Base-by-base conservation (phyloP, 1,139 yeast genomes). In the Saccharomyces uvarum region DNA sequence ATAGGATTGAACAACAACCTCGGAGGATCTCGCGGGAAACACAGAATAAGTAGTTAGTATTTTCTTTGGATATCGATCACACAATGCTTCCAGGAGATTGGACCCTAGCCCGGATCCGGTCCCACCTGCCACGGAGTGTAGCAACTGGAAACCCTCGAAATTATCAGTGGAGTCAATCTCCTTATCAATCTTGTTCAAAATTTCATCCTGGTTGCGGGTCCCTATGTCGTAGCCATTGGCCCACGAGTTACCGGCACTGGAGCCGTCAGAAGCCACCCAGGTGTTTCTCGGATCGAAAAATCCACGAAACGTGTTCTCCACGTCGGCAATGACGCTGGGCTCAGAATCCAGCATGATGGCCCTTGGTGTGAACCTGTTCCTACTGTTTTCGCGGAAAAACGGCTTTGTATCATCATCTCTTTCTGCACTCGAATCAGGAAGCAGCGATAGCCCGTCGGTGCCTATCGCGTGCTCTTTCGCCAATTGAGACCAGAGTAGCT, bases 51-150 rank as follows among this genome's bases (percentile, higher is more conserved):
- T 90, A 55, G 88, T 88, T 14, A 88, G 77, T 51, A 93, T 72
- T 67, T 90, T 91, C 68, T 91, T 91, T 54, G 86, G 84, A 66
- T 84, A 91, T 56, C 93, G 75, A 68, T 95, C 99, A 54, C 83
- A 82, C 57, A 95, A 72, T 27, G 83, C 75, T 68, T 93, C 98
- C 51, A 93, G 72, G 50, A 93, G 64, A 58, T 80, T 80, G 0
- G 97, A 88, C 0, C 99, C 99, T 48, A 90, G 82, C 6, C 99
- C 99, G 0, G 97, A 87, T 0, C 99, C 99, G 0, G 99, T 93
- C 41, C 99, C 99, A 27, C 99, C 99, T 0, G 97, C 98, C n/a
- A 95, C 96, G 14, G 97, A 88, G 70, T 93, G 99, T 55, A 91
- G 72, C 60, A 93, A 73, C 74, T 90, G 96, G 69, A 95, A 93